Evolutionary conservation across 257 asterid genomes (phyloP).

Genomic region (Solanum pinnatisectum): DNA sequence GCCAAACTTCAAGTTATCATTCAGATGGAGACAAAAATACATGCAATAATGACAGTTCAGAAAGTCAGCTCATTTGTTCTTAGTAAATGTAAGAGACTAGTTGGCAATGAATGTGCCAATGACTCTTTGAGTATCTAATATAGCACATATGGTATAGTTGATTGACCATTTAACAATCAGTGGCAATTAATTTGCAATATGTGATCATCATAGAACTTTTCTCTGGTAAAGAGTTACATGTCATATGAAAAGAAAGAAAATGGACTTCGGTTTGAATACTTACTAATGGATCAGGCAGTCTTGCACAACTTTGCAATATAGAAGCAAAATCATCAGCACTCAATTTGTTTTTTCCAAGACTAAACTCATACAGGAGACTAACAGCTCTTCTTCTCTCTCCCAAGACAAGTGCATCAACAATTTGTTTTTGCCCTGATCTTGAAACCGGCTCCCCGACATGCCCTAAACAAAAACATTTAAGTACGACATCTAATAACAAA

Average conservation of each 20-base stretch:
- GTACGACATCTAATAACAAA: background rate
- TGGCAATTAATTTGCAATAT: background rate
- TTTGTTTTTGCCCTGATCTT: conserved; percentile 30
- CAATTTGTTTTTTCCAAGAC: conserved; percentile 26
- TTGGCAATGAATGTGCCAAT: background rate
- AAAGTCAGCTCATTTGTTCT: background rate
- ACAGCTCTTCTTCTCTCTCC: conserved; percentile 72
- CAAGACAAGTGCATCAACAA: conserved; percentile 48
- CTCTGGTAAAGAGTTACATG: background rate
- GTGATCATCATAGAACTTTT: background rate
- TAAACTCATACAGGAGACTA: conserved; percentile 44
- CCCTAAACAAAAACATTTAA: conserved; percentile 19
- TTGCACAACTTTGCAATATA: conserved; percentile 62
- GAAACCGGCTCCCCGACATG: conserved; percentile 8
- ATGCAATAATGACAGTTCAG: background rate
- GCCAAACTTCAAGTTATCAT: background rate
- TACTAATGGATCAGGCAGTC: conserved; percentile 76
- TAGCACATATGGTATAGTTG: background rate
- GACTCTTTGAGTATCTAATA: background rate
- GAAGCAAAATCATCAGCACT: conserved; percentile 35
- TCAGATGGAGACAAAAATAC: background rate
- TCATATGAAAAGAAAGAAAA: background rate
- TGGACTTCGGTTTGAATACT: background rate
- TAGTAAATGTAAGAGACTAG: background rate
- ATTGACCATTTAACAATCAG: background rate